Conservation (phyloP, 1,284 basidiomycete species). For the Heliocybe sulcata region DNA sequence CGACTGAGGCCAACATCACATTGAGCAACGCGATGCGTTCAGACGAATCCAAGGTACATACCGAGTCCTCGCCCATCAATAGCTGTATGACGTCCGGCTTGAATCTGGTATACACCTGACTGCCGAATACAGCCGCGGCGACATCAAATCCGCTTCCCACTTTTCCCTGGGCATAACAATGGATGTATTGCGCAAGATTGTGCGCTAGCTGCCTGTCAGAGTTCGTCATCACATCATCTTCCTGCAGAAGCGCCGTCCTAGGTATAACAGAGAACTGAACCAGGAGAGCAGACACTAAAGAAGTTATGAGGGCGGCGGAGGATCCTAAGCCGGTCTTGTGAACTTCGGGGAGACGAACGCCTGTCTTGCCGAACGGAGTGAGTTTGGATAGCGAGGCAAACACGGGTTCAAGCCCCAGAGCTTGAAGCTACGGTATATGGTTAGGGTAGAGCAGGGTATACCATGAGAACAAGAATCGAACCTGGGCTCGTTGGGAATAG, state of each 20-base stretch:
- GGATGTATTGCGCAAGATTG: slow-evolving; percentile 92
- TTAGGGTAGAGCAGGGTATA: slow-evolving; percentile 5
- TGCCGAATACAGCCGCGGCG: slow-evolving; percentile 90
- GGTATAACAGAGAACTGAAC: slow-evolving; percentile 69
- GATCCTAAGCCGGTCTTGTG: slow-evolving; percentile 99
- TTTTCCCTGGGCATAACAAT: slow-evolving; percentile 97
- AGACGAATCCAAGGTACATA: slow-evolving; percentile 20
- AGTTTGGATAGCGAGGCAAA: slow-evolving; percentile 57
- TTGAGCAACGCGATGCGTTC: background rate
- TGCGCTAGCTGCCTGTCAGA: slow-evolving; percentile 61
- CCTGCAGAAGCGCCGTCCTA: slow-evolving; percentile 29
- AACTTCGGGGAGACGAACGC: slow-evolving; percentile 66
- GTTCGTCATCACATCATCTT: background rate
- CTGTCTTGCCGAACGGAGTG: slow-evolving; percentile 70
- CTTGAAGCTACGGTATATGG: slow-evolving; percentile 42
- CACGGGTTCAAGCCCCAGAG: slow-evolving; percentile 51
- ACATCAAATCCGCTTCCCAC: slow-evolving; percentile 98
- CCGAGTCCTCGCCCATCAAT: slow-evolving; percentile 57
- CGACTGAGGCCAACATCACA: background rate
- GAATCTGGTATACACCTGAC: slow-evolving; percentile 91
- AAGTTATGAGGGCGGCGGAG: slow-evolving; percentile 95
- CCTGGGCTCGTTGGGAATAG: slow-evolving; percentile 89
- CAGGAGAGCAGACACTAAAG: slow-evolving; percentile 82
- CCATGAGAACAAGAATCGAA: slow-evolving; percentile 21
- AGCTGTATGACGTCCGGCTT: slow-evolving; percentile 62